Base-by-base conservation (phyloP, 2,329 filamentous ascomycete species). In the Fusarium sp. region DNA sequence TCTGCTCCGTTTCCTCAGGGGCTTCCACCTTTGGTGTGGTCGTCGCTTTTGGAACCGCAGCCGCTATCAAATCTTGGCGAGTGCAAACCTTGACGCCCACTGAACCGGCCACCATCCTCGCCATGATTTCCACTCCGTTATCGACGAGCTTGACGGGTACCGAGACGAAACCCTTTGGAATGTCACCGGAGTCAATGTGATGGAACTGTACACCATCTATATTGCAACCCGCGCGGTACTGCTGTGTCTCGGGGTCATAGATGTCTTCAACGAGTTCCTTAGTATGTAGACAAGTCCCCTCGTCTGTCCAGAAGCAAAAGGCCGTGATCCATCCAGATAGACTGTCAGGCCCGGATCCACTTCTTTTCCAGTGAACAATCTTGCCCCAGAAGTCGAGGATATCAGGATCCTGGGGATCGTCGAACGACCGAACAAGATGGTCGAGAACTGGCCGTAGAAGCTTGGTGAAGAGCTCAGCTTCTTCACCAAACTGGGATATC, bases 381-480 rank as follows among this genome's bases (percentile, higher is more conserved):
- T 35, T 73, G 27, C 68, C 76, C 84, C 85, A 87, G 72, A 87
- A 87, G 3, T 77, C 64, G 1, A 76, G 59, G 6, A 83, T 74
- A 2, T 80, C 76, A 1, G 62, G 56, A 4, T 72, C 62, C 0
- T 69, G 62, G 0, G 80, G 79, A 0, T 77, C 35, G 2, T 83
- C 76, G 56, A 87, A 86, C 0, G 81, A 79, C 0, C 60, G 66
- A 5, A 87, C 66, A 61, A 88, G 84, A 24, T 79, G 69, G 2
- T 79, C 70, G 3, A 87, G 38, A 4, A 88, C 76, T 0, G 85
- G 83, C 3, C 64, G 70, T 3, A 88, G 79, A 29, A 85, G 76
- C 5, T 69, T 56, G 5, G 71, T 72, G 50, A 84, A 86, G 11
- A 72, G 62, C 0, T 68, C 70, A 0, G 83, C 75, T 64, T 87